Conservation (phyloP, 1,139 yeast species). For the Hyphopichia pseudoburtonii region DNA sequence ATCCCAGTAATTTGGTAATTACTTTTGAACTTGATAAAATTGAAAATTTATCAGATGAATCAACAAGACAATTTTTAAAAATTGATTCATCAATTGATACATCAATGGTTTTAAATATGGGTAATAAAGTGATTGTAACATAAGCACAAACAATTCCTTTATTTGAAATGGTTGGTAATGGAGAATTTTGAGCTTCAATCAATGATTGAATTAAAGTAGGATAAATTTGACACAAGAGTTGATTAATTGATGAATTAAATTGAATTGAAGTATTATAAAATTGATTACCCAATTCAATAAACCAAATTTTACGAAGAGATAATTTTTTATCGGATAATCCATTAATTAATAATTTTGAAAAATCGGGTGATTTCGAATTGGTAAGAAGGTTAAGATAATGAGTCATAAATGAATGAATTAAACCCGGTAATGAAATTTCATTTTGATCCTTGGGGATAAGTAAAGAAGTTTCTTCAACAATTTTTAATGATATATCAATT, state of each 20-base stretch:
- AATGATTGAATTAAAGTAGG: slow-evolving; percentile 37
- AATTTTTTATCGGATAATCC: slow-evolving; percentile 71
- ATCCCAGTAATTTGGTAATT: slow-evolving; percentile 45
- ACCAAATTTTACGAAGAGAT: slow-evolving; percentile 69
- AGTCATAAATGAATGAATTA: slow-evolving; percentile 50
- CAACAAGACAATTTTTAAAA: slow-evolving; percentile 24
- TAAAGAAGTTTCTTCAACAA: slow-evolving; percentile 47
- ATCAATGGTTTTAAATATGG: slow-evolving; percentile 8
- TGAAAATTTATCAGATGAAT: slow-evolving; percentile 39
- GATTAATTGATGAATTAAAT: background rate
- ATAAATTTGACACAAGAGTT: slow-evolving; percentile 19
- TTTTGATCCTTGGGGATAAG: slow-evolving; percentile 71
- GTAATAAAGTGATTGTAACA: slow-evolving; percentile 29
- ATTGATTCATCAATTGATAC: slow-evolving; percentile 13
- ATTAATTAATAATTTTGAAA: slow-evolving; percentile 41
- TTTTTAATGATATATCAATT: slow-evolving; percentile 17
- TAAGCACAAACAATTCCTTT: slow-evolving; percentile 52
- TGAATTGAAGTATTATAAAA: slow-evolving; percentile 7
- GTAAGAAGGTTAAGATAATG: slow-evolving; percentile 32
- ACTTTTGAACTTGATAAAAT: slow-evolving; percentile 48
- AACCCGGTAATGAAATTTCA: slow-evolving; percentile 56
- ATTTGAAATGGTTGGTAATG: slow-evolving; percentile 48
- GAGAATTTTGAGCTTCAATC: slow-evolving; percentile 44
- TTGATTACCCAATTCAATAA: slow-evolving; percentile 45
- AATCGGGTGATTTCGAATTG: slow-evolving; percentile 17